These are phyloP conservation scores for Tricholoma bakamatsutake DNA, from an alignment of 768 basidiomycete genomes.

Conservation along the genomic window DNA sequence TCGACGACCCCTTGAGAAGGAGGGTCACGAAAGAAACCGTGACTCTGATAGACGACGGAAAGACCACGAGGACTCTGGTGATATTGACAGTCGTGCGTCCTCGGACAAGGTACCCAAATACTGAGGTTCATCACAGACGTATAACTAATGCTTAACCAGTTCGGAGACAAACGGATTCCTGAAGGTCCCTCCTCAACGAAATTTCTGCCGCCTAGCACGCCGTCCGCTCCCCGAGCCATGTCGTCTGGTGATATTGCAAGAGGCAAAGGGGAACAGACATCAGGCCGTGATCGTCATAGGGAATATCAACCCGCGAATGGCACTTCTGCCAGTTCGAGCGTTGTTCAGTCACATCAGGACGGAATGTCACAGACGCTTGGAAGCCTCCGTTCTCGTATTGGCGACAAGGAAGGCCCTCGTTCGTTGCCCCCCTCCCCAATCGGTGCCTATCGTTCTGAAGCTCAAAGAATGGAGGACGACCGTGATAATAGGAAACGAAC, in stretches of 20 bases:
- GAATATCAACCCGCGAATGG: constrained; percentile 35
- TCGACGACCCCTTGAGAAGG: constrained; percentile 64
- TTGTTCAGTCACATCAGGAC: constrained; percentile 18
- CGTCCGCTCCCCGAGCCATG: constrained; percentile 72
- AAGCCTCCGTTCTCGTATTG: constrained; percentile 46
- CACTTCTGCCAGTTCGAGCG: constrained; percentile 10
- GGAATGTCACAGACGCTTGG: constrained; percentile 18
- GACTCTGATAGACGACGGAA: constrained; percentile 66
- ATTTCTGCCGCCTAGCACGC: constrained; percentile 49
- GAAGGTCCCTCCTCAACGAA: constrained; percentile 45
- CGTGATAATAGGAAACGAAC: constrained; percentile 67
- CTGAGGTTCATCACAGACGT: constrained; percentile 1
- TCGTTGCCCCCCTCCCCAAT: constrained; percentile 33
- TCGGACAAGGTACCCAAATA: constrained; percentile 53
- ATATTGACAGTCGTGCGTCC: constrained; percentile 36
- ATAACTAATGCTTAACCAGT: constrained; percentile 24
- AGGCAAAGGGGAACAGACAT: constrained; percentile 32
- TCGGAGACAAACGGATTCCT: constrained; percentile 46
- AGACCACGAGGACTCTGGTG: constrained; percentile 54
- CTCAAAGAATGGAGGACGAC: constrained; percentile 52
- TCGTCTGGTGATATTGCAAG: constrained; percentile 40
- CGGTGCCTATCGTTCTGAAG: constrained; percentile 40
- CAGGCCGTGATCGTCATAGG: constrained; percentile 43
- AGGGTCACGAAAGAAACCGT: constrained; percentile 57
- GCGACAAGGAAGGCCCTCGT: constrained; percentile 48